These are phyloP conservation scores for Serendipita sp. DNA, from an alignment of 768 basidiomycete species.

Conservation along the genomic window DNA sequence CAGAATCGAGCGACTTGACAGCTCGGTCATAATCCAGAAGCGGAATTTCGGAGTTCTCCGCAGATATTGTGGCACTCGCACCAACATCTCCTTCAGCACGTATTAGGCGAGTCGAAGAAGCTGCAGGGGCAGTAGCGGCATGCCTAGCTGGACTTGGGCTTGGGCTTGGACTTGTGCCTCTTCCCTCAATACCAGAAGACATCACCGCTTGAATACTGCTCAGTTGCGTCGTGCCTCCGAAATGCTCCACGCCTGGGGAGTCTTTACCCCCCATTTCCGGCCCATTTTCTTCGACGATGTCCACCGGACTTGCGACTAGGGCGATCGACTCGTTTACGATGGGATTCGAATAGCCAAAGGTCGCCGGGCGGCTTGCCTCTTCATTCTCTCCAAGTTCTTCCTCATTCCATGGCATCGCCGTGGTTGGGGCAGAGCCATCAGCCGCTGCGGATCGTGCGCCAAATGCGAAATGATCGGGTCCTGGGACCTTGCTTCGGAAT, in stretches of 20 bases:
- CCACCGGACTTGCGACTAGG: background rate
- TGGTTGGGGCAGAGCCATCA: background rate
- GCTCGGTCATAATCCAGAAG: background rate
- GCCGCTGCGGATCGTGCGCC: background rate
- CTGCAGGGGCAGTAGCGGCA: background rate
- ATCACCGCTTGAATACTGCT: background rate
- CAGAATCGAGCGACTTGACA: background rate
- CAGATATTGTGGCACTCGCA: background rate
- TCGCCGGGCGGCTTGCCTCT: background rate
- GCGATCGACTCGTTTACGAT: background rate
- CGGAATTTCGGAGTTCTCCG: too few species aligned
- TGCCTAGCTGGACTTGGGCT: background rate
- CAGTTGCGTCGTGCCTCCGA: background rate
- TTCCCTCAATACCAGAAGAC: background rate
- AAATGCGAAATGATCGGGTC: background rate
- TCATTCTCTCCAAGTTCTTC: background rate
- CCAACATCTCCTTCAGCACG: background rate
- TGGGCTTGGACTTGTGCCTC: too few species aligned
- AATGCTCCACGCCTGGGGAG: background rate
- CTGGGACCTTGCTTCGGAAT: background rate
- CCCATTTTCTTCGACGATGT: background rate
- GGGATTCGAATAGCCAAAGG: background rate
- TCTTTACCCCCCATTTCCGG: background rate
- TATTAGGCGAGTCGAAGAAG: background rate
- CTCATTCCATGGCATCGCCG: background rate